These are phyloP conservation scores for Cydonia oblonga DNA, from an alignment of 331 rosid genomes.

Conservation along the genomic window DNA sequence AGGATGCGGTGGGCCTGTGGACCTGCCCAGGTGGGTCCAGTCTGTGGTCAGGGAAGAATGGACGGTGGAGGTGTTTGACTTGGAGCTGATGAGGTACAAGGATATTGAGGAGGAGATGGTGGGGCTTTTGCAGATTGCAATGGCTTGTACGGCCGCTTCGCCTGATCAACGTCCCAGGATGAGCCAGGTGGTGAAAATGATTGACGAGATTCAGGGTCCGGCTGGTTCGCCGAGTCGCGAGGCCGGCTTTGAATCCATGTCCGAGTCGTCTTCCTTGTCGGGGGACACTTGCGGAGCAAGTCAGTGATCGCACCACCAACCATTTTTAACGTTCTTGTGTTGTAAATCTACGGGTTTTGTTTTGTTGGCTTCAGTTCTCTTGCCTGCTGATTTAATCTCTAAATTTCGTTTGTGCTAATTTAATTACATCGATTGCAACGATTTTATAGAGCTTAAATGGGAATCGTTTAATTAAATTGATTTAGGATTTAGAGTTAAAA, in stretches of 20 bases:
- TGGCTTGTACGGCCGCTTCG: constrained; percentile 35
- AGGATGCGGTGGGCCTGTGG: constrained; percentile 35
- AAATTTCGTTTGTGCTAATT: not conserved
- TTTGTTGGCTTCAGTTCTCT: not conserved
- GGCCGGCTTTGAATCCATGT: constrained; percentile 30
- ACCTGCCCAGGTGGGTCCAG: constrained; percentile 75
- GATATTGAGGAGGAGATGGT: constrained; percentile 94
- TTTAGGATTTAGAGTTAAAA: not conserved
- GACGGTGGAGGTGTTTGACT: constrained; percentile 91
- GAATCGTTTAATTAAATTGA: not conserved
- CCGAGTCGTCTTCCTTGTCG: constrained; percentile 45
- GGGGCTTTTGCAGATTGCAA: constrained; percentile 55
- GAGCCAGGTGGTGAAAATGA: constrained; percentile 73
- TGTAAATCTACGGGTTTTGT: no score
- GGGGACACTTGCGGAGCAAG: constrained; percentile 50
- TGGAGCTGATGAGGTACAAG: constrained; percentile 82
- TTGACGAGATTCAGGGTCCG: constrained; percentile 60
- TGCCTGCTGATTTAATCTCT: not conserved
- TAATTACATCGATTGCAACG: not conserved
- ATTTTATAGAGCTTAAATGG: not conserved
- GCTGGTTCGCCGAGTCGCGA: constrained; percentile 38
- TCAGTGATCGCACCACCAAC: constrained; percentile 20
- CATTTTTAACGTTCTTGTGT: not conserved
- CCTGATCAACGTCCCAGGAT: constrained; percentile 73
- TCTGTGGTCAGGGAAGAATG: constrained; percentile 91